A percentile compares a stretch with the other conserved stretches of the same genome.
Evolutionary conservation across 306 rosid species (phyloP).

Genomic region (Dryas alaskensis): DNA sequence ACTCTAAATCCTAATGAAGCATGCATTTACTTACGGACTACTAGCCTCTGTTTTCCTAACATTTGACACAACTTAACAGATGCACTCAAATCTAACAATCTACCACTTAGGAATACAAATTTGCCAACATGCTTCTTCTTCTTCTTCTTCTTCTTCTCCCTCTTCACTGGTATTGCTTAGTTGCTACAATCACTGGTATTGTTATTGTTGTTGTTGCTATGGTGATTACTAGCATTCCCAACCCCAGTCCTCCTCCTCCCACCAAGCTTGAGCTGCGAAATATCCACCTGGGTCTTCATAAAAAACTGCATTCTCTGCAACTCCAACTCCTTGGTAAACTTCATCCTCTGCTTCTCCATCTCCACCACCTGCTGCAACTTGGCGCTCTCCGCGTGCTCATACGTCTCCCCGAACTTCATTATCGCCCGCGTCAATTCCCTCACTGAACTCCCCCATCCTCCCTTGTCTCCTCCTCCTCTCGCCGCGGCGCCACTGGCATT

Average conservation of each 20-base stretch:
- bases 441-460: conserved; percentile 67
- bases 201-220: conserved; percentile 40
- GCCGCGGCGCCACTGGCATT: conserved; percentile 15
- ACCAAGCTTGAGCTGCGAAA: conserved; percentile 78
- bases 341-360: conserved; percentile 99
- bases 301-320: conserved; percentile 96
- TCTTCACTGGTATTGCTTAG: conserved; percentile 17
- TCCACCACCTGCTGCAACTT: conserved; percentile 89
- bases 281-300: conserved; percentile 88
- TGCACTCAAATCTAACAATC: conserved; percentile 5
- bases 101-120: conserved; percentile 3
- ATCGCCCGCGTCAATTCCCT: conserved; percentile 83
- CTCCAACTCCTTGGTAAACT: conserved; percentile 79
- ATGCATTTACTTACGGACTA: too few relatives aligned
- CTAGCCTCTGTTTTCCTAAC: too few relatives aligned
- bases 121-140: neutral
- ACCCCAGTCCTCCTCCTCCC: conserved; percentile 28
- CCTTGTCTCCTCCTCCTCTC: conserved; percentile 26
- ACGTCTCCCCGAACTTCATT: conserved; percentile 84
- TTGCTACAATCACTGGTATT: conserved; percentile 71
- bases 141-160: too few relatives aligned
- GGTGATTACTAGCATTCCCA: conserved; percentile 56
- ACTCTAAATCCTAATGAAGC: conserved; percentile 7
- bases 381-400: conserved; percentile 83
- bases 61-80: neutral